These are phyloP conservation scores for Kokia cookei DNA, from an alignment of 441 rosid species.

Conservation along the genomic window DNA sequence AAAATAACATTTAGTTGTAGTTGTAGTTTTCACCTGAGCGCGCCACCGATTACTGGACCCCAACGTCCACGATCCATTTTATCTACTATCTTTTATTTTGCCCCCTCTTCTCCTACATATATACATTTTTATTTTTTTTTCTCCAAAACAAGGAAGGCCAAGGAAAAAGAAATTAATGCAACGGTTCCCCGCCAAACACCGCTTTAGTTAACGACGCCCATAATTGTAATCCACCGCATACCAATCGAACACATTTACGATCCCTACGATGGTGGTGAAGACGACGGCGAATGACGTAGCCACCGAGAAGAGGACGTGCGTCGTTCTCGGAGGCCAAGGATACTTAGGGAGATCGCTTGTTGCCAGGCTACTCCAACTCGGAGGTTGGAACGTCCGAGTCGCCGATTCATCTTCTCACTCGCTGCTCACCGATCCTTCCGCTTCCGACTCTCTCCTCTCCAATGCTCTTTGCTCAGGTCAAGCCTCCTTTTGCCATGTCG, in stretches of 20 bases:
- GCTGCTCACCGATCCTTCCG: slow-evolving; percentile 38
- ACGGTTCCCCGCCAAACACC: slow-evolving; percentile 16
- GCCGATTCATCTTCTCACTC: slow-evolving; percentile 51
- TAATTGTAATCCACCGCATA: background rate
- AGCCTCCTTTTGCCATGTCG: slow-evolving; percentile 57
- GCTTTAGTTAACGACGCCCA: background rate
- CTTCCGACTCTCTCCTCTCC: slow-evolving; percentile 45
- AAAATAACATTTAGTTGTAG: background rate
- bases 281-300: slow-evolving; percentile 36
- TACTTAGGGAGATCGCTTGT: slow-evolving; percentile 80
- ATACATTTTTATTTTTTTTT: background rate
- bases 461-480: slow-evolving; percentile 58
- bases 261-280: slow-evolving; percentile 11
- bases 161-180: background rate
- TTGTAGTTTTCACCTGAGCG: background rate
- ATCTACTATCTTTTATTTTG: background rate
- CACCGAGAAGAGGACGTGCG: slow-evolving; percentile 54
- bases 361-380: slow-evolving; percentile 47
- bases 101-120: background rate
- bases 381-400: slow-evolving; percentile 75
- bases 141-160: slow-evolving; percentile 8
- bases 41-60: background rate
- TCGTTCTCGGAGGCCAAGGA: slow-evolving; percentile 80
- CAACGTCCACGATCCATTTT: background rate
- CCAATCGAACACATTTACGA: background rate